Conservation (phyloP, 176 grass and related monocot genomes). For the Eleusine indica region DNA sequence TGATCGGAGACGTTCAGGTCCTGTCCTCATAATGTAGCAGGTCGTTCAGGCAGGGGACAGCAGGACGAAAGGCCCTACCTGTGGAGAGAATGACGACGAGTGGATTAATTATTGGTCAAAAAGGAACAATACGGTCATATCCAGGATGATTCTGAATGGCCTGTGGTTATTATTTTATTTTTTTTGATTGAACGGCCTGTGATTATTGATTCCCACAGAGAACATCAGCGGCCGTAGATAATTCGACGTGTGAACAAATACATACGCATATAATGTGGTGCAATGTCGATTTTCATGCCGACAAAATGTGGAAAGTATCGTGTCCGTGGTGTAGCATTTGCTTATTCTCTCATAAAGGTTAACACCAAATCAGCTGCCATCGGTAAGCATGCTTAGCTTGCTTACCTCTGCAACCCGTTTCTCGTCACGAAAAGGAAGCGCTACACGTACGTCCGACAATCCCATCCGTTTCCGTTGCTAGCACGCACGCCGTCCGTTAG, state of each 20-base stretch:
- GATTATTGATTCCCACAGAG: not conserved
- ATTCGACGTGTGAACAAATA: slow-evolving; percentile 16
- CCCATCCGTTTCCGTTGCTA: not conserved
- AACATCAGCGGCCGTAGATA: not conserved
- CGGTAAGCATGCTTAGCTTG: not conserved
- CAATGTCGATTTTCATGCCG: not conserved
- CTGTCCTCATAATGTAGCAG: not conserved
- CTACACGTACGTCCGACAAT: slow-evolving; percentile 20
- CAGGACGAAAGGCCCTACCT: not conserved
- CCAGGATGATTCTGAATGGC: too few relatives aligned
- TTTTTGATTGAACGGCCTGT: too few relatives aligned
- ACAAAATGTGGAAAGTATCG: not conserved
- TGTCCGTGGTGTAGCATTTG: not conserved
- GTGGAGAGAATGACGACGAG: not conserved
- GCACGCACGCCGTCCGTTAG: not conserved
- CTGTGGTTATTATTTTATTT: too few relatives aligned
- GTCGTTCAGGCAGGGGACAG: not conserved
- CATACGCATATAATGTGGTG: not conserved
- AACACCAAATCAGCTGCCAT: not conserved
- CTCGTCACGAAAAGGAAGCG: slow-evolving; percentile 18
- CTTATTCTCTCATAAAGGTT: too few relatives aligned
- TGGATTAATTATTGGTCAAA: slow-evolving; percentile 20
- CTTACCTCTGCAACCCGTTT: not conserved
- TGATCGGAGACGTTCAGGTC: not conserved
- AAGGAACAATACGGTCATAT: not conserved